Base-by-base conservation (phyloP, 2,329 filamentous ascomycete genomes). In the Diplodia intermedia region DNA sequence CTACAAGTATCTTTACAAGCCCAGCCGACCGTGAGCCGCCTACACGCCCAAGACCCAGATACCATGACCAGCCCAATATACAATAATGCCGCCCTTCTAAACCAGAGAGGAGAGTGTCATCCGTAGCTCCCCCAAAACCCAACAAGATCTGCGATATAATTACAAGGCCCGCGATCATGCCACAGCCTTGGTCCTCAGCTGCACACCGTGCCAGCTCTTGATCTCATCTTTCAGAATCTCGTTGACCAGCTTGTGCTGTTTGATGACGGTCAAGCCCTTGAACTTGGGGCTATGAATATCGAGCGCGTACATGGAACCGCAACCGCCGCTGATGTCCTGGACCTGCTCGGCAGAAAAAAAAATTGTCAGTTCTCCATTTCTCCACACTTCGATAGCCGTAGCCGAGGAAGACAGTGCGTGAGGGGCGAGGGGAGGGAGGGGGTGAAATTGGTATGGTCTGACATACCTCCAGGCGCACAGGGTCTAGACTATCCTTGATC, bases 241-340 rank as follows among this genome's bases (percentile, higher is more conserved):
- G 75, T 94, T 94, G 62, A 96, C 92, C 80, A 94, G 84, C 69
- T 91, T 85, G 80, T 95, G 92, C 82, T 95, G 92, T 84, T 92
- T 92, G 69, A 96, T 86, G 77, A 94, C 88, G 61, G 83, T 85
- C 73, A 88, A 78, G 56, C 91, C 92, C 66, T 85, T 84, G 79
- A 96, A 96, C 73, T 84, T 85, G 56, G 88, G 84, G 8, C 90
- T 91, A 57, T 88, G 86, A 71, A 95, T 89, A 74, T 94, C 90
- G 72, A 96, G 90, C 67, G 89, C 90, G 81, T 95, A 95, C 92
- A 95, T 95, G 75, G 89, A 91, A 11, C 92, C 92, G 80, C 92
- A 96, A 36, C 92, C 92, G 69, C 92, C 92, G 29, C 90, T 92
- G 63, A 95, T 88, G 80, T 96, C 92, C 77, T 90, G 89, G 11